Conservation (phyloP, 441 rosid genomes). For the Brassica balearica region DNA sequence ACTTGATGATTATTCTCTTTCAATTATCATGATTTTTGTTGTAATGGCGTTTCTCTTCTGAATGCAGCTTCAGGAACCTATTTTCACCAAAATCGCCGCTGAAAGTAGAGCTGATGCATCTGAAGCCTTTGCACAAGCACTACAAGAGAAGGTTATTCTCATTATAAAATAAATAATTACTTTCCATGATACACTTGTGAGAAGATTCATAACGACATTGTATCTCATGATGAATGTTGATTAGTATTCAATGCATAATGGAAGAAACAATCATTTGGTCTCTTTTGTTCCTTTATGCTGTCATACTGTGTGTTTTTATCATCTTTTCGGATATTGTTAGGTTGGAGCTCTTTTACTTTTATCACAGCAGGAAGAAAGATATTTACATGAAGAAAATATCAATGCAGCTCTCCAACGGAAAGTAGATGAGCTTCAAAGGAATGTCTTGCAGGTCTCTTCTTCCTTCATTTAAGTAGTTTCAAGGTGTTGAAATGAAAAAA, state of each 20-base stretch:
- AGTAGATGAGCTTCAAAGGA: slow-evolving; percentile 90
- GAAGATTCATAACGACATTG: not conserved
- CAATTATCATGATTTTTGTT: not conserved
- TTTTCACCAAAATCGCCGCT: slow-evolving; percentile 28
- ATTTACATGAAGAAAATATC: slow-evolving; percentile 87
- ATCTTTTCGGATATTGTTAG: slow-evolving; percentile 52
- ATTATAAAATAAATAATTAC: slow-evolving; percentile 8
- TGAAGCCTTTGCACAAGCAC: slow-evolving; percentile 77
- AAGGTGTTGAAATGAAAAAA: slow-evolving; percentile 3
- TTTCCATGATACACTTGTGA: slow-evolving; percentile 21
- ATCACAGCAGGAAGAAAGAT: slow-evolving; percentile 97
- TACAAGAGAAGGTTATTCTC: slow-evolving; percentile 85
- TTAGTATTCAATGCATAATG: slow-evolving; percentile 20
- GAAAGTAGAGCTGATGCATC: slow-evolving; percentile 56
- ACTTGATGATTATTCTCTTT: slow-evolving; percentile 15
- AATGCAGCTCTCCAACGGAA: slow-evolving; percentile 83
- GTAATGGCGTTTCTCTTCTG: slow-evolving; percentile 25
- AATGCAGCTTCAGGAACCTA: slow-evolving; percentile 56
- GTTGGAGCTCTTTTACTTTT: slow-evolving; percentile 82
- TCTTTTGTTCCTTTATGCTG: not conserved
- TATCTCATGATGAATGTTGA: slow-evolving; percentile 11
- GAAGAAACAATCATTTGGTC: slow-evolving; percentile 7
- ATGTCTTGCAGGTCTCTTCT: slow-evolving; percentile 71
- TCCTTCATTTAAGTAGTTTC: slow-evolving; percentile 11
- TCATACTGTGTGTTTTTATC: not conserved